These are phyloP conservation scores for Coemansia sp. DNA, from an alignment of 192 early-diverging fungal genomes.

Conservation along the genomic window DNA sequence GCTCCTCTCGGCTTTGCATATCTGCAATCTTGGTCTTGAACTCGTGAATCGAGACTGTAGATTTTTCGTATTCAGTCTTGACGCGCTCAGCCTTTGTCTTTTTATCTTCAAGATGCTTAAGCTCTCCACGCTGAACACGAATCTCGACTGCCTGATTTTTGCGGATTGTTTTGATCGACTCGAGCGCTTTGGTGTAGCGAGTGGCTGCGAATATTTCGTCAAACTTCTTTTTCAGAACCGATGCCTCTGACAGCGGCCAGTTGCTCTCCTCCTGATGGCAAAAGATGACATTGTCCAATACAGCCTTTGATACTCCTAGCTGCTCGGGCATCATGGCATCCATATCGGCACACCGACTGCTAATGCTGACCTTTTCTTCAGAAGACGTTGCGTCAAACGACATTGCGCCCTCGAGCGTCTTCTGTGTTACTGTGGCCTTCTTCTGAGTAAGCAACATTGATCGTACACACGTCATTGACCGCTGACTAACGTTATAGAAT, in stretches of 20 bases:
- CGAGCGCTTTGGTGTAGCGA: constrained; percentile 88
- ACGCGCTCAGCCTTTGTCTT: constrained; percentile 72
- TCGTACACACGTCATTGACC: constrained; percentile 71
- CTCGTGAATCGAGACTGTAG: constrained; percentile 47
- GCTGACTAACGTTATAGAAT: constrained; percentile 75
- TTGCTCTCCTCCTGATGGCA: constrained; percentile 98
- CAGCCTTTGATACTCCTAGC: constrained; percentile 86
- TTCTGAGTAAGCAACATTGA: constrained; percentile 75
- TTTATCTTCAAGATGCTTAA: constrained; percentile 66
- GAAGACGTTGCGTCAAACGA: constrained; percentile 57
- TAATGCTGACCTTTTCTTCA: constrained; percentile 69
- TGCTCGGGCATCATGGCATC: constrained; percentile 81
- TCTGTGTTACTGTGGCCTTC: constrained; percentile 55
- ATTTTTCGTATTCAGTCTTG: constrained; percentile 29
- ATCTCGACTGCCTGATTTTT: constrained; percentile 69
- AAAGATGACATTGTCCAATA: constrained; percentile 97
- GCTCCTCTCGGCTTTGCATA: constrained; percentile 38
- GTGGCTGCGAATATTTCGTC: constrained; percentile 97
- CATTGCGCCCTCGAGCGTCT: constrained; percentile 79
- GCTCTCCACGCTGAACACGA: constrained; percentile 58
- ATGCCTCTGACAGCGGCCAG: constrained; percentile 93
- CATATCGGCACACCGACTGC: constrained; percentile 78
- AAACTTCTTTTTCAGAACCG: constrained; percentile 90
- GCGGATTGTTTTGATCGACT: constrained; percentile 70
- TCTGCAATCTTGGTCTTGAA: constrained; percentile 41